A percentile compares a stretch with the other conserved stretches of the same genome.
Evolutionary conservation across 208 protist genomes (phyloP).

Genomic region (Acanthamoeba quina): DNA sequence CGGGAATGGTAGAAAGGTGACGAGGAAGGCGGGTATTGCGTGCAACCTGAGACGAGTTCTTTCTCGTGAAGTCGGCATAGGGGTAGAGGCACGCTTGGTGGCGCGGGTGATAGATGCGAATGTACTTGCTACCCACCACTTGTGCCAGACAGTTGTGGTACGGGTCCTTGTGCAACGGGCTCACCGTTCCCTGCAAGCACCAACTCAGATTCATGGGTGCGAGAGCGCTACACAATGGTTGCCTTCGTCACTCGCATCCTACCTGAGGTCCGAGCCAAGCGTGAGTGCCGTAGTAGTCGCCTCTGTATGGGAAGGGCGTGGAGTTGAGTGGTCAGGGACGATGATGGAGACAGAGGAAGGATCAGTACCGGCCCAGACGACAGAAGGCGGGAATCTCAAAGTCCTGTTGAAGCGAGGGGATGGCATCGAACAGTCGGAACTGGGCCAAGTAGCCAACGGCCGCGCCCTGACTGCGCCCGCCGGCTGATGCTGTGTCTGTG

Average conservation of each 20-base stretch:
- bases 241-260: too few relatives aligned
- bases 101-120: conserved; percentile 26
- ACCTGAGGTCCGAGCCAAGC: conserved; percentile 34
- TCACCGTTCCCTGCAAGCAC: conserved; percentile 26
- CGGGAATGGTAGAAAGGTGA: neutral
- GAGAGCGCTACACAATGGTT: too few relatives aligned
- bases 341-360: too few relatives aligned
- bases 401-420: neutral
- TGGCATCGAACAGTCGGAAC: conserved; percentile 6
- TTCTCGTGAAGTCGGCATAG: conserved; percentile 5
- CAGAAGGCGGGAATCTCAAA: conserved; percentile 28
- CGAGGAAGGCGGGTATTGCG: too few relatives aligned
- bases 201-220: neutral
- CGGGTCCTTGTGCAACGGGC: conserved; percentile 40
- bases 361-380: neutral
- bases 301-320: neutral
- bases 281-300: conserved; percentile 52
- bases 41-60: conserved; percentile 16
- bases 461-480: neutral
- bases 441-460: neutral
- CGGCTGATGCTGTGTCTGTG: neutral
- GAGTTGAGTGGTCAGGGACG: neutral
- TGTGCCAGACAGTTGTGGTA: conserved; percentile 47
- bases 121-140: conserved; percentile 40
- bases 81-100: conserved; percentile 39